Evolutionary conservation across 75 land plant genomes (phyloP).

Genomic region (Adiantum capillusveneris): DNA sequence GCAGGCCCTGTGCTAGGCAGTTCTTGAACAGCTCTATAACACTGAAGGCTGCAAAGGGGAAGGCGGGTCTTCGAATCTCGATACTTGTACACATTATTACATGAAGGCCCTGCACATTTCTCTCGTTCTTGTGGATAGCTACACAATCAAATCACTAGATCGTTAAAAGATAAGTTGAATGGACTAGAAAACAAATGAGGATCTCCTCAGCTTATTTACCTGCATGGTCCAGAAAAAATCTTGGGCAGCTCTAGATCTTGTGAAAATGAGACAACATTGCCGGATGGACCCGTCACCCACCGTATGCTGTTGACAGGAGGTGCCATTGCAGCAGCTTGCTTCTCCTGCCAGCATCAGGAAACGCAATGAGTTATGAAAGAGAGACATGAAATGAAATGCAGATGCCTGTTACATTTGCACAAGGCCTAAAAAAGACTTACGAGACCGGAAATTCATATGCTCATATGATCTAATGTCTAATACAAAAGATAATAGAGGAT

Average conservation of each 20-base stretch:
- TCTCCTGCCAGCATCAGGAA: constrained; percentile 60
- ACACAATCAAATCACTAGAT: constrained; percentile 7
- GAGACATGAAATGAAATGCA: too few relatives aligned
- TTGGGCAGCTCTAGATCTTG: constrained; percentile 59
- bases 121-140: constrained; percentile 97
- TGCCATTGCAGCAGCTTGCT: constrained; percentile 46
- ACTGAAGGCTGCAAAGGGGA: constrained; percentile 94
- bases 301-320: constrained; percentile 57
- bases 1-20: too few relatives aligned
- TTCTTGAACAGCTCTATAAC: constrained; percentile 65
- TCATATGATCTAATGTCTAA: too few relatives aligned
- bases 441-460: too few relatives aligned
- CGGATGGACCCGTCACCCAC: constrained; percentile 73
- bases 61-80: constrained; percentile 88
- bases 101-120: constrained; percentile 90
- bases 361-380: too few relatives aligned
- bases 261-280: constrained; percentile 71
- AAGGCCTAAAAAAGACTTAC: too few relatives aligned
- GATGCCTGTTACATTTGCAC: too few relatives aligned
- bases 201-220: constrained; percentile 20
- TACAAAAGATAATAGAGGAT: too few relatives aligned
- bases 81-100: constrained; percentile 85
- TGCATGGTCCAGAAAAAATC: constrained; percentile 62
- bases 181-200: neutral
- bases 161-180: neutral